Evolutionary conservation across 2,329 filamentous ascomycete genomes (phyloP), one percentile per base, ranked within the genome.

Genomic region (Lachnellula cervina): DNA sequence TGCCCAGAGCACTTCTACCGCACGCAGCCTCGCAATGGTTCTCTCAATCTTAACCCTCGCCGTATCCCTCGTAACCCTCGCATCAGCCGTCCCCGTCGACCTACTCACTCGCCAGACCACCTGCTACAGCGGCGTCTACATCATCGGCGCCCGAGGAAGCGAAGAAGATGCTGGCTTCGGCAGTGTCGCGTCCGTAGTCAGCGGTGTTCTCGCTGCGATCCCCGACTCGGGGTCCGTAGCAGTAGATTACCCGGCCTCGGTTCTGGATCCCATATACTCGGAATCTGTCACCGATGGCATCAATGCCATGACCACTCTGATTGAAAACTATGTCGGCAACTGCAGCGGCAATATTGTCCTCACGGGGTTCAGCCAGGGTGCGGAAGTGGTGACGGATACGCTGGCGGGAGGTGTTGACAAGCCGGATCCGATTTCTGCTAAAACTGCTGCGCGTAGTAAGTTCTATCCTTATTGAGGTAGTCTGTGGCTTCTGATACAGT

Each of bases 281-380:
- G 44, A 44, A 4, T 69, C 66, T 19, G 65, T 70, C 21, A 58
- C 50, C n/a, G 61, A 65, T 17, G 69, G 69, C 13, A 65, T 69
- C 21, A 54, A 60, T 37, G 65, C 67, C 48, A 64, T 67, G 43
- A 65, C 63, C 19, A 42, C 50, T 5, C 59, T 67, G 28, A 68
- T 68, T 43, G 55, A 62, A 38, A 54, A 50, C 19, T 71, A 69
- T 49, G 62, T 63, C 2, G 48, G 59, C 4, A 61, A 60, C 19
- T 71, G 68, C 50, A 62, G 63, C 2, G 51, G 50, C 17, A 60
- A 64, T 52, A 68, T 71, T 47, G 69, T 69, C 13, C 59, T 72
- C 17, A 57, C 71, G 42, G 70, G 70, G 1, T 71, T 69, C 58
- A 65, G 60, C 8, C 67, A 70, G 54, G 66, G 63, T n/a, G 63